Conservation (phyloP, 768 basidiomycete species). For the Tulasnella sp. region DNA sequence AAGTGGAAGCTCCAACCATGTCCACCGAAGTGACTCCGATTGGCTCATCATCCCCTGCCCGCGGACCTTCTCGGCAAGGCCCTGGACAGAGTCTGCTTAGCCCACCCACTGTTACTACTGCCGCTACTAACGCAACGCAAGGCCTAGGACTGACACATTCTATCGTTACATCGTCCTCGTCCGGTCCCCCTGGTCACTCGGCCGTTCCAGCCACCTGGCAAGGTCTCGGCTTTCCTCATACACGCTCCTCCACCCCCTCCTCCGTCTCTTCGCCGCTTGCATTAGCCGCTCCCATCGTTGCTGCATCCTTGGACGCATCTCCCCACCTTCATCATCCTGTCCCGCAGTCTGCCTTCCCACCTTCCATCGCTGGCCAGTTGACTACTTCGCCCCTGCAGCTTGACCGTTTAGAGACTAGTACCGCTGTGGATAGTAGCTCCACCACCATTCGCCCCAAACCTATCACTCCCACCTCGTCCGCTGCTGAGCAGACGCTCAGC, state of each 20-base stretch:
- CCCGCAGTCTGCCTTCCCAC: slow-evolving; percentile 5
- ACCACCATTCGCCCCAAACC: slow-evolving; percentile 50
- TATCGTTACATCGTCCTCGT: slow-evolving; percentile 23
- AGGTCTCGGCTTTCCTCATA: slow-evolving; percentile 24
- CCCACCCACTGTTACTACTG: slow-evolving; percentile 24
- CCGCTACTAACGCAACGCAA: slow-evolving; percentile 23
- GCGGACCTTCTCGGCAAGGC: slow-evolving; percentile 7
- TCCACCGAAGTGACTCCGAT: slow-evolving; percentile 52
- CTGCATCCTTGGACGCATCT: slow-evolving; percentile 30
- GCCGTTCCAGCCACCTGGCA: slow-evolving; percentile 22
- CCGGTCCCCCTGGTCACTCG: slow-evolving; percentile 1
- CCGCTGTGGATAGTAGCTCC: slow-evolving; percentile 20
- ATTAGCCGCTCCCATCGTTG: slow-evolving; percentile 72
- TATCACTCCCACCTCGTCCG: slow-evolving; percentile 46
- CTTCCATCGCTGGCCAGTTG: not conserved
- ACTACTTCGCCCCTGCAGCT: slow-evolving; percentile 8
- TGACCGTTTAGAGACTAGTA: slow-evolving; percentile 1
- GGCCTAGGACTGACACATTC: slow-evolving; percentile 19
- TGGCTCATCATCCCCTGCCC: slow-evolving; percentile 39
- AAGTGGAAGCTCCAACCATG: slow-evolving; percentile 25
- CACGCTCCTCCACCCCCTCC: slow-evolving; percentile 71
- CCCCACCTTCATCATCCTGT: slow-evolving; percentile 32
- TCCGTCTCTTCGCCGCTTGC: slow-evolving; percentile 82
- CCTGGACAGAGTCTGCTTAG: not conserved
- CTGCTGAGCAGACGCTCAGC: slow-evolving; percentile 40